Conservation (phyloP, 106 monocot genomes). For the Dendrobium catenatum region DNA sequence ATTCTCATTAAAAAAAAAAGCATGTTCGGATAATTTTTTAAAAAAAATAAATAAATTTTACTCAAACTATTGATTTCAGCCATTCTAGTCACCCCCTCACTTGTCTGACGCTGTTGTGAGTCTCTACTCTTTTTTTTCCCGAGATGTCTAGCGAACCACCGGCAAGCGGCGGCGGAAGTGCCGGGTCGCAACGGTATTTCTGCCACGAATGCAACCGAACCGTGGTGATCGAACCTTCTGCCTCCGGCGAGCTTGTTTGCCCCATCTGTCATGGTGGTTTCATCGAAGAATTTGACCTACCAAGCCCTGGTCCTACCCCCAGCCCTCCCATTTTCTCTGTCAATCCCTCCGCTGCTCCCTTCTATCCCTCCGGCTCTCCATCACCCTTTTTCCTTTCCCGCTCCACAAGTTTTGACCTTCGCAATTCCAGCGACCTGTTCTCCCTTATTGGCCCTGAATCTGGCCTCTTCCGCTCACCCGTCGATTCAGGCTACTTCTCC, state of each 20-base stretch:
- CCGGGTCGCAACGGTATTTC: constrained; percentile 44
- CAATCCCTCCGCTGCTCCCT: constrained; percentile 7
- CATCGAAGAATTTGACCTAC: constrained; percentile 62
- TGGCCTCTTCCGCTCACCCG: constrained; percentile 1
- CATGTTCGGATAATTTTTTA: too few relatives aligned
- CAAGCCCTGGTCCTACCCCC: constrained; percentile 33
- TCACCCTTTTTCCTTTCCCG: constrained; percentile 10
- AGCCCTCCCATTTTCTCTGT: constrained; percentile 12
- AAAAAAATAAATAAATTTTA: too few relatives aligned
- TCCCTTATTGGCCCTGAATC: constrained; percentile 19
- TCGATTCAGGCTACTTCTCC: constrained; percentile 8
- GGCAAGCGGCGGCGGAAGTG: constrained; percentile 1
- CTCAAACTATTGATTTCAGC: not conserved
- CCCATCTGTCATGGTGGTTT: constrained; percentile 73
- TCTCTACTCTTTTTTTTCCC: not conserved
- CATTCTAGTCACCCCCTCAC: not conserved
- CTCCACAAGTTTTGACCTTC: constrained; percentile 21
- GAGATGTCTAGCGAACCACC: constrained; percentile 14
- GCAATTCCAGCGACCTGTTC: constrained; percentile 23
- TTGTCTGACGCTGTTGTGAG: not conserved
- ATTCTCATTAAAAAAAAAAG: too few relatives aligned
- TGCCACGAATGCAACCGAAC: constrained; percentile 80
- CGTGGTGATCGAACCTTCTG: constrained; percentile 33
- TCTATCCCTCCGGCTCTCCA: not conserved
- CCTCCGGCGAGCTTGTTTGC: constrained; percentile 55